Evolutionary conservation across 2,329 filamentous ascomycete species (phyloP), one percentile per base, ranked within the genome.

Genomic region (Botrytis porri): DNA sequence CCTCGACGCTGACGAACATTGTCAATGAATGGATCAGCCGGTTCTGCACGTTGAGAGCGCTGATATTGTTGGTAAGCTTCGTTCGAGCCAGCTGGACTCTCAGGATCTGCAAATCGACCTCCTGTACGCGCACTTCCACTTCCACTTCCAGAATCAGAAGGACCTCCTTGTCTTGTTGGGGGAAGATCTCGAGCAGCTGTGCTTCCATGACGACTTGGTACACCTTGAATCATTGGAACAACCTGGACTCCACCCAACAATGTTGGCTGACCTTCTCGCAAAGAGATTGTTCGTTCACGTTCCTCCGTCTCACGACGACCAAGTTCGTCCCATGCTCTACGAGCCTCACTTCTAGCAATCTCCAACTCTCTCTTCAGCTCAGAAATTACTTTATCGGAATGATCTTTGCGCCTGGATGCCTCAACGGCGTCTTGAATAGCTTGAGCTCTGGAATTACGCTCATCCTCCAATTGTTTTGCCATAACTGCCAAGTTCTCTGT

Each of bases 251-350:
- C 95, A 66, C 95, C 94, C 14, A 99, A 93, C 66, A 97, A 86
- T 1, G 94, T 98, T 22, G 95, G 93, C 74, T 94, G 90, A 10
- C 96, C 96, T 75, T 93, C 92, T 78, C 96, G 91, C 37, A 99
- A 85, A n/a, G 93, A 94, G 41, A 89, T 87, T 2, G 93, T 96
- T 63, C 93, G 89, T 76, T 98, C 95, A 9, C 95, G 90, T 82
- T 98, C 95, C 82, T 97, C 93, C 80, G 98, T 94, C 82, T 98
- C 96, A 69, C 94, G 90, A 69, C 95, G 89, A 37, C 96, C 96
- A 1, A 99, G 88, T 82, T 98, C 96, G 83, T 99, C 96, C 96
- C 96, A 99, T 1, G 96, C 96, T 73, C 96, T 89, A 51, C 95
- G 90, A 14, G 96, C 95, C 82, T 99, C 96, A 78, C 98, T 95